A percentile compares a stretch with the other conserved stretches of the same genome.
These are phyloP conservation scores for Porogramme epimiltina DNA, from an alignment of 1,284 basidiomycete species.

Conservation along the genomic window DNA sequence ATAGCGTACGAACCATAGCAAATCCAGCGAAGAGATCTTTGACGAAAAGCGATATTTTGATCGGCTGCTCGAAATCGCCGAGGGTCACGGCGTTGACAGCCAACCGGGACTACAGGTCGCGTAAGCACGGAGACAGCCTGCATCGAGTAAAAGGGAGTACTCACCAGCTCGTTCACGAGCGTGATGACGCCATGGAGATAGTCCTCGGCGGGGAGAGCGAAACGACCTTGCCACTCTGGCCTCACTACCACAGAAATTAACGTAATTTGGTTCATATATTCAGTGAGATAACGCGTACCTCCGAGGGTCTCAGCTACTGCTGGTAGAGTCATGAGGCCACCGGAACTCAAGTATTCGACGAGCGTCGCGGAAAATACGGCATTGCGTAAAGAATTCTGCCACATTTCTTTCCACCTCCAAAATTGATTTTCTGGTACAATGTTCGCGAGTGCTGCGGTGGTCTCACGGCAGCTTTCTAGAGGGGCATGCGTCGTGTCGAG, in stretches of 20 bases:
- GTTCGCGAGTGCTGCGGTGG: slow-evolving; percentile 49
- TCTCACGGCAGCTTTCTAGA: slow-evolving; percentile 54
- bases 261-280: too few species aligned
- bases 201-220: slow-evolving; percentile 74
- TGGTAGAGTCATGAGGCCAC: slow-evolving; percentile 61
- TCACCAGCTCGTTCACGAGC: slow-evolving; percentile 77
- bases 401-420: slow-evolving; percentile 84
- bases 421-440: slow-evolving; percentile 72
- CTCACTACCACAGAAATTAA: too few species aligned
- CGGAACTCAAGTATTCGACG: slow-evolving; percentile 63
- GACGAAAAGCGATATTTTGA: slow-evolving; percentile 79
- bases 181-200: slow-evolving; percentile 85
- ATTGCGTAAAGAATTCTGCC: slow-evolving; percentile 64
- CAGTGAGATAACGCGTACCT: slow-evolving; percentile 52
- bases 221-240: slow-evolving; percentile 68
- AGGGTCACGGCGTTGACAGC: slow-evolving; percentile 84
- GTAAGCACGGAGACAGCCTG: not conserved
- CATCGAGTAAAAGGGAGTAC: not conserved
- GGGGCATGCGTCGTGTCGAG: slow-evolving; percentile 57
- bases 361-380: slow-evolving; percentile 70
- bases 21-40: slow-evolving; percentile 85
- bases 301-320: slow-evolving; percentile 59
- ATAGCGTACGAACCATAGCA: slow-evolving; percentile 58
- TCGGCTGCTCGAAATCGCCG: slow-evolving; percentile 79
- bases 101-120: slow-evolving; percentile 63